A percentile compares a stretch with the other conserved stretches of the same genome.
Conservation (phyloP, 2,329 filamentous ascomycete genomes). For the Fusarium coffeatum region DNA sequence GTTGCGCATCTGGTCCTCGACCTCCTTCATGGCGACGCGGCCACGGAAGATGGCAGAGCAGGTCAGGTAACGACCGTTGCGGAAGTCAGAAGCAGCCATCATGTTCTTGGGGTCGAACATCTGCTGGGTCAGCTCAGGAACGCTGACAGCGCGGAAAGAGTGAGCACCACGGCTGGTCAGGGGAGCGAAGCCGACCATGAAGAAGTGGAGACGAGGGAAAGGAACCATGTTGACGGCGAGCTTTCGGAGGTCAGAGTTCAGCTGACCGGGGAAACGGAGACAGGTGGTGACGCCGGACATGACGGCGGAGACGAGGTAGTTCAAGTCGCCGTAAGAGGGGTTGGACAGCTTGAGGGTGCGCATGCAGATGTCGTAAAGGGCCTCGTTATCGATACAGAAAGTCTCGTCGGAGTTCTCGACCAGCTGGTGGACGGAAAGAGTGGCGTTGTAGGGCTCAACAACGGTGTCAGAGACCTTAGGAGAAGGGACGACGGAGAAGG, state of each 20-base stretch:
- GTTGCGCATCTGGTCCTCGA: constrained; percentile 99
- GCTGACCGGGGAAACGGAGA: constrained; percentile 98
- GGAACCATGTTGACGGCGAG: constrained; percentile 99
- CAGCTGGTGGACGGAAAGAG: constrained; percentile 97
- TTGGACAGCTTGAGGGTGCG: constrained; percentile 98
- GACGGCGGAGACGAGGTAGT: constrained; percentile 99
- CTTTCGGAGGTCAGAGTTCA: constrained; percentile 99
- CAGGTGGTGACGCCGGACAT: constrained; percentile 99
- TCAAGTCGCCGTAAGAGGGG: constrained; percentile 98
- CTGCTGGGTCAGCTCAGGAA: constrained; percentile 98
- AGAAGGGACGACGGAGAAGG: constrained; percentile 98
- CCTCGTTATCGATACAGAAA: constrained; percentile 99
- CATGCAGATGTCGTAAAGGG: constrained; percentile 99
- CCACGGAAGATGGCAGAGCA: constrained; percentile 99
- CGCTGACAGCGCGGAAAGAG: constrained; percentile 97
- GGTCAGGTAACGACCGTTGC: constrained; percentile 98
- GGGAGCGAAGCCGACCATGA: constrained; percentile 99
- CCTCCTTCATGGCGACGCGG: constrained; percentile 99
- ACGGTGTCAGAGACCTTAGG: constrained; percentile 99
- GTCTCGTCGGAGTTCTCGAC: constrained; percentile 99
- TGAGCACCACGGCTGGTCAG: constrained; percentile 87
- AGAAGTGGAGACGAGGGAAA: constrained; percentile 99
- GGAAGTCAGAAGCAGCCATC: constrained; percentile 99
- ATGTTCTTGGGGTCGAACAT: constrained; percentile 99
- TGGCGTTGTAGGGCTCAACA: constrained; percentile 99